phyloP scores from a whole-genome alignment of 331 rosid genomes.

The Stylosanthes scabra region DNA sequence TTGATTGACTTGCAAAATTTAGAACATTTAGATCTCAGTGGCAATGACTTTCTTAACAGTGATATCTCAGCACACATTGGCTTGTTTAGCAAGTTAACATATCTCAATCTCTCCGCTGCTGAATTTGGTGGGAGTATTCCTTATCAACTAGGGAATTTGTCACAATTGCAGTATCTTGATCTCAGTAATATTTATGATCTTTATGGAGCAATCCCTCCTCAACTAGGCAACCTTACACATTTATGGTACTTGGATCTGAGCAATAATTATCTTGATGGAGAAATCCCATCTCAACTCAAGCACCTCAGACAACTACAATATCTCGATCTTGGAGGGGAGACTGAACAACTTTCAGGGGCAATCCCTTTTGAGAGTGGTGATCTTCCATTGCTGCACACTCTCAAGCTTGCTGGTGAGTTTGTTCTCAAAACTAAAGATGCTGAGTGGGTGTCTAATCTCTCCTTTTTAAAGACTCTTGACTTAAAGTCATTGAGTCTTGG shows the following conservation, averaged over 20 bases:
- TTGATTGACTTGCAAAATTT: slow-evolving; percentile 13
- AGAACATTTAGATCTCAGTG: slow-evolving; percentile 20
- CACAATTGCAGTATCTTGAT: background rate
- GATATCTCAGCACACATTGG: background rate
- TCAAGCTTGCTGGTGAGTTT: background rate
- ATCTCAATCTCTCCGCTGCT: background rate
- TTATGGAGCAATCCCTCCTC: background rate
- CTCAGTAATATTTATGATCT: background rate
- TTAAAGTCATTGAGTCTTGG: background rate
- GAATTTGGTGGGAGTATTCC: background rate
- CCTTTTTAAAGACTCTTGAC: slow-evolving; percentile 8
- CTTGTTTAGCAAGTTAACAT: background rate
- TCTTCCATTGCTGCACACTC: slow-evolving; percentile 7
- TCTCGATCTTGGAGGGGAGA: background rate
- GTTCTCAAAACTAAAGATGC: slow-evolving; percentile 1
- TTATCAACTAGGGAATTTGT: slow-evolving; percentile 6
- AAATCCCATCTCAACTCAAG: background rate
- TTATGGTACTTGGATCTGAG: background rate
- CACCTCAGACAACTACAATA: background rate
- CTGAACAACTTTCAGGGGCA: background rate
- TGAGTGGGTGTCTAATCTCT: slow-evolving; percentile 14
- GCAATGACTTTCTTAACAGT: rapidly evolving
- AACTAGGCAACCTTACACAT: background rate
- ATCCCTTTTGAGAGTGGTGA: slow-evolving; percentile 9
- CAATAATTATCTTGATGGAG: background rate